Base-by-base conservation (phyloP, 768 basidiomycete genomes). In the Dentipellis fragilis region DNA sequence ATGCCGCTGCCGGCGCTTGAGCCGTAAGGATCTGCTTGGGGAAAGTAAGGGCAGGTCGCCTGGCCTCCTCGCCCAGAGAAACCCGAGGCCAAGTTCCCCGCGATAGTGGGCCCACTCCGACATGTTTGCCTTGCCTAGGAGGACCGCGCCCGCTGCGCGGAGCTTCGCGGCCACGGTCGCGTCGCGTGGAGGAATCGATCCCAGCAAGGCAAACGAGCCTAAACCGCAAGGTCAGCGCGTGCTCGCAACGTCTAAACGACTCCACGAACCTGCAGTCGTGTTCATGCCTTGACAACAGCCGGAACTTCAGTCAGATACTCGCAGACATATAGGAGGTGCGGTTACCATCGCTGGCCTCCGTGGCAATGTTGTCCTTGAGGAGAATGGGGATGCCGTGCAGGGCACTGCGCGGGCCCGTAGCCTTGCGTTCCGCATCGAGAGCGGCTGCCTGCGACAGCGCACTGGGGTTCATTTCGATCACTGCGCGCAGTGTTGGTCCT, bases 61-160 rank as follows among this genome's bases (percentile, higher is more conserved):
- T 77, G 78, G 8, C 79, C 79, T 2, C 75, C 75, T 8, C 73
- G 71, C 8, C 71, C 73, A 16, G 77, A 77, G 62, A 73, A 80
- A 14, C 76, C 78, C 12, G 66, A 58, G 7, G 74, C 66, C 1
- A 74, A 60, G 10, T 29, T 42, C 0, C n/a, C 69, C 74, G 21
- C 77, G 70, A 53, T 64, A 73, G 56, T 69, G 57, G 7, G 75
- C 69, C 72, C 73, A 77, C 60, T 77, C 74, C 12, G 70, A 72
- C 54, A 75, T 65, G 35, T 66, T 70, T 11, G 75, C 63, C 57
- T 77, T 77, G 1, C 73, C 75, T 7, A 75, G 58, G 10, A 76
- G 56, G 57, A 75, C 71, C 3, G 70, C 71, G 14, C 71, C 71
- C 5, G 70, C 65, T 37, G 60, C 62, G 35, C 71, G 69, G 9